Percentiles rank a stretch among this genome's conserved stretches.
phyloP scores from a whole-genome alignment of 257 asterid genomes.

The Asclepias syriaca region DNA sequence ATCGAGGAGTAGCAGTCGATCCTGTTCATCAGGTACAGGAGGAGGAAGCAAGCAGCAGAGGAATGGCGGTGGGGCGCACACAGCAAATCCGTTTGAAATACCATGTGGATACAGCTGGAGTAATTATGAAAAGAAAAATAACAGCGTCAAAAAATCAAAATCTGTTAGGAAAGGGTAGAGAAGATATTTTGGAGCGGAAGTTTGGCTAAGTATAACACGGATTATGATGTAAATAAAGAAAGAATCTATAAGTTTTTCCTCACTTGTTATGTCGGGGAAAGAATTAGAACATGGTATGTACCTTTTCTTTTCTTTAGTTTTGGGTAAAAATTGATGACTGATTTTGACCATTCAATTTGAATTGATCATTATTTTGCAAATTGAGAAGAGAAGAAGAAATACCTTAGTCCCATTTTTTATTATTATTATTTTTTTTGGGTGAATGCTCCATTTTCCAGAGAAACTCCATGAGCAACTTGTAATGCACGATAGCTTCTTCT shows the following conservation, averaged over 20 bases:
- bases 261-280: not conserved
- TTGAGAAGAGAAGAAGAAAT: too few relatives aligned
- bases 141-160: slow-evolving; percentile 55
- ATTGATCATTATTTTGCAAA: too few relatives aligned
- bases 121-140: slow-evolving; percentile 52
- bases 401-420: too few relatives aligned
- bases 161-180: slow-evolving; percentile 43
- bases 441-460: not conserved
- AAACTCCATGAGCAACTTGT: not conserved
- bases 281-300: not conserved
- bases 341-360: not conserved
- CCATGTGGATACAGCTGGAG: slow-evolving; percentile 73
- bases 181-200: not conserved
- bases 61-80: slow-evolving; percentile 16
- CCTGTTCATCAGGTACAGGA: slow-evolving; percentile 27
- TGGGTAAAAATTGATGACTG: not conserved
- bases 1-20: slow-evolving; percentile 21
- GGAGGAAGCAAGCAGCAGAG: slow-evolving; percentile 25
- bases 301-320: too few relatives aligned
- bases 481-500: not conserved
- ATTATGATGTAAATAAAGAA: not conserved
- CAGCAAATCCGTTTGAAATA: slow-evolving; percentile 62
- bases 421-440: too few relatives aligned
- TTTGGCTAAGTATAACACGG: not conserved
- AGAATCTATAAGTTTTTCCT: not conserved